A percentile compares a stretch with the other conserved stretches of the same genome.
These are phyloP conservation scores for Debaryomyces subglobosus DNA, from an alignment of 1,139 yeast species.

Conservation along the genomic window DNA sequence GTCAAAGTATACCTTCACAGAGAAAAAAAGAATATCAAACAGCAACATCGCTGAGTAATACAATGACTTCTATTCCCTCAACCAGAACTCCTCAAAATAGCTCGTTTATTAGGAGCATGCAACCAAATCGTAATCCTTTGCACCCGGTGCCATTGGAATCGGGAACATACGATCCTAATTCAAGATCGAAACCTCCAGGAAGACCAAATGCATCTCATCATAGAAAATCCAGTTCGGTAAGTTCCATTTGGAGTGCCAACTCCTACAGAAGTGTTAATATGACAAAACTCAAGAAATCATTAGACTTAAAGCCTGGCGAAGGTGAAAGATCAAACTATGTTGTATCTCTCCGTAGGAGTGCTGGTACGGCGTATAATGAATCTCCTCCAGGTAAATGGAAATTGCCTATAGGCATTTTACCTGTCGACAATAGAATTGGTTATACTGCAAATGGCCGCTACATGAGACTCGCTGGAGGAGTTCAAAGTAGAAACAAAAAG, in stretches of 20 bases:
- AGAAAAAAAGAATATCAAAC: conserved; percentile 1
- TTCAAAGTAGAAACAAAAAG: conserved; percentile 31
- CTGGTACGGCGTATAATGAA: conserved; percentile 61
- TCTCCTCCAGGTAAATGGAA: conserved; percentile 60
- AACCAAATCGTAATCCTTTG: conserved; percentile 7
- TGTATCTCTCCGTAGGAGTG: conserved; percentile 49
- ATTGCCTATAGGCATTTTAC: conserved; percentile 66
- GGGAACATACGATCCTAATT: background rate
- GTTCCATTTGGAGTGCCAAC: conserved; percentile 39
- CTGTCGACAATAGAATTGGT: conserved; percentile 37
- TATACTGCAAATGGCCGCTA: conserved; percentile 35
- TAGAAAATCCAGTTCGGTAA: conserved; percentile 36
- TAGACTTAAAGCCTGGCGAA: conserved; percentile 49
- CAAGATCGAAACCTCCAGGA: background rate
- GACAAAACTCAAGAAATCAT: conserved; percentile 39
- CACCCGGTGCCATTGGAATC: conserved; percentile 4
- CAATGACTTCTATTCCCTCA: background rate
- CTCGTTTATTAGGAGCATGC: background rate
- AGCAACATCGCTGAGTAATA: background rate
- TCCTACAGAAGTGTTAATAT: conserved; percentile 43
- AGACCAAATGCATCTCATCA: conserved; percentile 14
- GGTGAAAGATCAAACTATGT: conserved; percentile 61
- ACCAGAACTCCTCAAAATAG: background rate
- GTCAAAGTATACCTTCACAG: background rate
- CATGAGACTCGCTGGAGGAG: conserved; percentile 33